Percentiles rank a stretch among this genome's conserved stretches.
Conservation (phyloP, 2,329 filamentous ascomycete species). For the Trichoderma guizhouense region DNA sequence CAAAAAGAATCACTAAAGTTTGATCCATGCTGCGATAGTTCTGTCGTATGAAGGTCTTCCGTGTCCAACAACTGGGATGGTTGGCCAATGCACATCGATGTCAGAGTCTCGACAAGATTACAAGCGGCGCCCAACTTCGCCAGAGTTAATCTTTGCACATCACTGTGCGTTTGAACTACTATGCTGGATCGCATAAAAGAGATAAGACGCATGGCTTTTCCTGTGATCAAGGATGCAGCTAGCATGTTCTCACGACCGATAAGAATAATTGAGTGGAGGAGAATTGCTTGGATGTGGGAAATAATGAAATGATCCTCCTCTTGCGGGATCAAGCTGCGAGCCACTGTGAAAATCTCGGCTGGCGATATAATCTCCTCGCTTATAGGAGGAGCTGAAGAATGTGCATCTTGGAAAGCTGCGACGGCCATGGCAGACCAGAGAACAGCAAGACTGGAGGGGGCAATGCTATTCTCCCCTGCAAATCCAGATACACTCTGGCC, state of each 20-base stretch:
- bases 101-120: slow-evolving; percentile 2
- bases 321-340: not conserved
- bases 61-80: not conserved
- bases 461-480: not conserved
- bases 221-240: not conserved
- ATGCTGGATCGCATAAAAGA: not conserved
- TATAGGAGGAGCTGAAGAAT: not conserved
- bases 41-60: not conserved
- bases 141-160: not conserved
- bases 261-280: not conserved
- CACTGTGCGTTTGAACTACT: not conserved
- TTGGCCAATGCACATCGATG: not conserved
- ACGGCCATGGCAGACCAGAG: slow-evolving; percentile 9
- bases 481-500: not conserved
- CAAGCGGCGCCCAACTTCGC: not conserved
- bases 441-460: not conserved
- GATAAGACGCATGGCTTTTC: not conserved
- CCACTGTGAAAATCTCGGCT: not conserved
- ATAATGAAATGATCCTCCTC: not conserved
- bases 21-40: not conserved
- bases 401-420: slow-evolving; percentile 3
- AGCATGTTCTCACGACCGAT: slow-evolving; percentile 4
- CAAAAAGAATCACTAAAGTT: not conserved
- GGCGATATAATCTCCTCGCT: not conserved
- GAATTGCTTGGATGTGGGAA: not conserved